Conservation (phyloP, 2,329 filamentous ascomycete genomes). For the Elsinoe fawcettii region DNA sequence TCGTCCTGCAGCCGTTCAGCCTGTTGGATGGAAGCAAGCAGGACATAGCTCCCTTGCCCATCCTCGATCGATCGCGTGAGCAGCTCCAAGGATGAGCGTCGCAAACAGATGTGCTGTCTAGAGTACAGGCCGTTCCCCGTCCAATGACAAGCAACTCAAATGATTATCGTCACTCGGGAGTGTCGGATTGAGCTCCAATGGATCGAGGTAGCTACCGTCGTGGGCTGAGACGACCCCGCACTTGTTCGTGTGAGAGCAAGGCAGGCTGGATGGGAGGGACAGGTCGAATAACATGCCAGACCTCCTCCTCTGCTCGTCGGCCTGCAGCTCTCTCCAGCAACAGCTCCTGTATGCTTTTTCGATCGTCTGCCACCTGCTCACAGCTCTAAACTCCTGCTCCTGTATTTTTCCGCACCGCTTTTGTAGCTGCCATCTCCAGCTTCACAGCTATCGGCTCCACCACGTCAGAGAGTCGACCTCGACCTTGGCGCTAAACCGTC, state of each 20-base stretch:
- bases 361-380: constrained; percentile 4
- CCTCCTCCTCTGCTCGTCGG: not conserved
- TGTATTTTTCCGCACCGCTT: constrained; percentile 9
- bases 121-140: not conserved
- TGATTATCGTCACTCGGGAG: constrained; percentile 9
- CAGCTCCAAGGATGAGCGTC: not conserved
- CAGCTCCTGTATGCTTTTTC: constrained; percentile 12
- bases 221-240: constrained; percentile 13
- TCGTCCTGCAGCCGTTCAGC: constrained; percentile 8
- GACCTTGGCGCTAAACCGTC: constrained; percentile 9
- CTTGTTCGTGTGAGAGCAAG: not conserved
- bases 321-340: not conserved
- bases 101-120: constrained; percentile 4
- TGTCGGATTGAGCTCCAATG: constrained; percentile 11
- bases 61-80: constrained; percentile 9
- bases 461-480: constrained; percentile 8
- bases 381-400: not conserved
- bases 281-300: constrained; percentile 11
- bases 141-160: not conserved
- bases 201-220: constrained; percentile 5
- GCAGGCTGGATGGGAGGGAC: not conserved
- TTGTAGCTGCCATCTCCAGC: not conserved
- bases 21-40: not conserved
- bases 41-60: not conserved
- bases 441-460: constrained; percentile 9